A percentile compares a stretch with the other conserved stretches of the same genome.
Evolutionary conservation across 2,329 filamentous ascomycete species (phyloP).

Genomic region (Diplocarpon mali): DNA sequence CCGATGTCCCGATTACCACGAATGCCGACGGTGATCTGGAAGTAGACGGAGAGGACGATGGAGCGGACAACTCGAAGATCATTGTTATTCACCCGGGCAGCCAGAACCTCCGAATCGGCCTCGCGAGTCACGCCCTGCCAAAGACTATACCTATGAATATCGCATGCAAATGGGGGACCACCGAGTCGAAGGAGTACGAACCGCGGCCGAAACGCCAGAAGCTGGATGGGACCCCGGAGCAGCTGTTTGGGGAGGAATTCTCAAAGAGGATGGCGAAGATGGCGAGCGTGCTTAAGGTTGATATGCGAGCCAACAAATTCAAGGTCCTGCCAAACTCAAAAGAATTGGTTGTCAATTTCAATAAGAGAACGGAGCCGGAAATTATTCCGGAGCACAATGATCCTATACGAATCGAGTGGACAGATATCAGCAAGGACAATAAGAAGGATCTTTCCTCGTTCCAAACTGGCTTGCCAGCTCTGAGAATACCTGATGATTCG

Average conservation of each 20-base stretch:
- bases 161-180: conserved; percentile 64
- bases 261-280: conserved; percentile 66
- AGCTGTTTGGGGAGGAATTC: conserved; percentile 80
- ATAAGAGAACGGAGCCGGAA: conserved; percentile 72
- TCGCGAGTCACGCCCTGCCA: conserved; percentile 90
- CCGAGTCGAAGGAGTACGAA: conserved; percentile 74
- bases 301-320: conserved; percentile 88
- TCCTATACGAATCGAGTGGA: conserved; percentile 89
- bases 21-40: conserved; percentile 37
- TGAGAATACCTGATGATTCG: conserved; percentile 82
- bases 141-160: conserved; percentile 92
- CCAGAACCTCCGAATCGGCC: conserved; percentile 86
- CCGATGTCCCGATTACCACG: conserved; percentile 51
- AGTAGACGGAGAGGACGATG: conserved; percentile 45
- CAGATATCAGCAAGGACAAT: conserved; percentile 58
- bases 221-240: conserved; percentile 47
- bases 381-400: conserved; percentile 92
- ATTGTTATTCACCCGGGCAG: conserved; percentile 94
- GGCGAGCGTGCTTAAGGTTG: conserved; percentile 75
- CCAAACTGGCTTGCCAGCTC: conserved; percentile 71
- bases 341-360: conserved; percentile 90
- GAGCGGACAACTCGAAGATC: conserved; percentile 71
- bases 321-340: conserved; percentile 96
- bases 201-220: conserved; percentile 65
- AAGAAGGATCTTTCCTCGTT: conserved; percentile 51